Percentiles rank a stretch among this genome's conserved stretches.
Conservation (phyloP, 106 monocot species). For the Iris macrosiphon region DNA sequence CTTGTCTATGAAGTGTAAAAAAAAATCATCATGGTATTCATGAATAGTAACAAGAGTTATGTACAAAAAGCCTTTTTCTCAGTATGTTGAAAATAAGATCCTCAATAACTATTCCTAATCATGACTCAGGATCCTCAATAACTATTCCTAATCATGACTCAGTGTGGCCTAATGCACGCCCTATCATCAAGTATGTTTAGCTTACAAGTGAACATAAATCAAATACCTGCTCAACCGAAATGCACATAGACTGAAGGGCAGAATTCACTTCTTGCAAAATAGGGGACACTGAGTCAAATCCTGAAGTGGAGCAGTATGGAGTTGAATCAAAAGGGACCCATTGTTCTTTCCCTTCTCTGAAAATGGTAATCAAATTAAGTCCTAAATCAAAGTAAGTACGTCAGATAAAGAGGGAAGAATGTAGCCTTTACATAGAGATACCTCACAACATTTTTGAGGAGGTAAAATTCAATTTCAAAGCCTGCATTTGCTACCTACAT, state of each 20-base stretch:
- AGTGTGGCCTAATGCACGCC: no score
- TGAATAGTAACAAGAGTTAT: no score
- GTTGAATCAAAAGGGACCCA: conserved; percentile 69
- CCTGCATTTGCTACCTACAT: conserved; percentile 87
- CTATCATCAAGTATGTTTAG: no score
- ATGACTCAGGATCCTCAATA: no score
- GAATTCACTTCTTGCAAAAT: conserved; percentile 64
- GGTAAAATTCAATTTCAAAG: conserved; percentile 93
- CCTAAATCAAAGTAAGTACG: neutral
- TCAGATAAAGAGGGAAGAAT: neutral
- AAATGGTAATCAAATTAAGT: conserved; percentile 7
- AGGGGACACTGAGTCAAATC: conserved; percentile 64
- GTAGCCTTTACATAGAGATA: conserved; percentile 6
- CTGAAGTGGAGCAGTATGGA: conserved; percentile 68
- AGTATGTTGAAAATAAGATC: no score
- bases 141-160: no score
- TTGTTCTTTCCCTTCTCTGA: conserved; percentile 72
- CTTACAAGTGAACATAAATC: no score
- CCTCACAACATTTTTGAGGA: conserved; percentile 55
- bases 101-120: no score
- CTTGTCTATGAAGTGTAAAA: no score
- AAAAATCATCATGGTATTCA: no score
- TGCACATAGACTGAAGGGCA: conserved; percentile 54
- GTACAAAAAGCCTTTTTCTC: no score
- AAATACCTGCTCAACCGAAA: conserved; percentile 76